These are phyloP conservation scores for Fusarium sp. DNA, from an alignment of 2,329 filamentous ascomycete genomes.

Conservation along the genomic window DNA sequence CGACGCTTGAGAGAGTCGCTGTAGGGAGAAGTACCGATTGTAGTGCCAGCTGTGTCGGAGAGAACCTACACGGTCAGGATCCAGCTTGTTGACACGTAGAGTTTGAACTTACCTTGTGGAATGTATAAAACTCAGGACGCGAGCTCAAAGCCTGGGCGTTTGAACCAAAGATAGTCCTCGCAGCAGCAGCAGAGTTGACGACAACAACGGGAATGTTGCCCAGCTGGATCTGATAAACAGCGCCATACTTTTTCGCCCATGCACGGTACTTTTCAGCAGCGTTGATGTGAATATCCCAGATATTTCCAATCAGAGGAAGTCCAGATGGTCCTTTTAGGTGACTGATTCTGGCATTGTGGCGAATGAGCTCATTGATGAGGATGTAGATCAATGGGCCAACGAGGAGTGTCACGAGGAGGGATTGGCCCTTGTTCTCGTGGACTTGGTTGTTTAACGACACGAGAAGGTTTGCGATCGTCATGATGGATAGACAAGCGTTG, in stretches of 20 bases:
- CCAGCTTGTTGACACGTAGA: rapidly evolving
- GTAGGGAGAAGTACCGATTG: slow-evolving; percentile 75
- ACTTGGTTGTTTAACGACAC: slow-evolving; percentile 31
- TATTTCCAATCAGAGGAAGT: slow-evolving; percentile 65
- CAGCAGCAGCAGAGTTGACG: slow-evolving; percentile 64
- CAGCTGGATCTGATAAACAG: slow-evolving; percentile 67
- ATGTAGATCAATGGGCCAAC: slow-evolving; percentile 56
- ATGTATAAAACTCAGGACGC: slow-evolving; percentile 68
- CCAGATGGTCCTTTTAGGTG: slow-evolving; percentile 61
- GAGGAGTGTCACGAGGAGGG: slow-evolving; percentile 37
- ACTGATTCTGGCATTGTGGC: slow-evolving; percentile 56
- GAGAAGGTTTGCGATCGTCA: slow-evolving; percentile 45
- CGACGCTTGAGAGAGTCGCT: slow-evolving; percentile 72
- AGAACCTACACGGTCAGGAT: slow-evolving; percentile 58
- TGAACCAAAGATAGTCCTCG: slow-evolving; percentile 62
- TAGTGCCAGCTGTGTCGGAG: slow-evolving; percentile 73
- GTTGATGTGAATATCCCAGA: slow-evolving; percentile 65
- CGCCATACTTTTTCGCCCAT: slow-evolving; percentile 61
- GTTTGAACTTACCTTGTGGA: slow-evolving; percentile 60
- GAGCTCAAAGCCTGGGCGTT: slow-evolving; percentile 66
- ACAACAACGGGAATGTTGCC: slow-evolving; percentile 68
- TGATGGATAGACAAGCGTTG: background rate
- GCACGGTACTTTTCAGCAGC: slow-evolving; percentile 67
- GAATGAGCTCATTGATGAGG: slow-evolving; percentile 61
- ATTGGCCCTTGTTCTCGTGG: slow-evolving; percentile 38